Conservation (phyloP, 1,284 basidiomycete genomes). For the Phylloporus sp. region DNA sequence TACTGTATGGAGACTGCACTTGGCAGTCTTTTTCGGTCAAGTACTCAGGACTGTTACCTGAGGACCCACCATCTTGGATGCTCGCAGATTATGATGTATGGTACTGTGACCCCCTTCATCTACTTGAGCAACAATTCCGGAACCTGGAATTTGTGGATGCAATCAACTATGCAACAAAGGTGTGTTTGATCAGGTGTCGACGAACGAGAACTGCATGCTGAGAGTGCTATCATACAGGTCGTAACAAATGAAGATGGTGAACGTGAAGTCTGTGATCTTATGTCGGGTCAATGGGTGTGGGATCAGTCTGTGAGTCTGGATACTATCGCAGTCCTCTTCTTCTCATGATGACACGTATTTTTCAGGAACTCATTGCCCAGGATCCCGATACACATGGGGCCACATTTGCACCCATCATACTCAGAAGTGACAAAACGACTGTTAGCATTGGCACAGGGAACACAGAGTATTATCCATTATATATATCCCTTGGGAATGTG, state of each 20-base stretch:
- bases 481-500: neutral
- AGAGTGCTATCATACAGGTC: neutral
- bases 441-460: neutral
- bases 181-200: neutral
- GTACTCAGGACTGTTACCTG: conserved; percentile 2
- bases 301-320: neutral
- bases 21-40: conserved; percentile 7
- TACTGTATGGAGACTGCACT: neutral
- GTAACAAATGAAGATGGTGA: neutral
- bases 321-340: neutral
- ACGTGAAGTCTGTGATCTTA: conserved; percentile 2
- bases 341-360: neutral
- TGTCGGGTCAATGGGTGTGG: conserved; percentile 10
- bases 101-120: neutral
- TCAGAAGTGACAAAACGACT: neutral
- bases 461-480: neutral
- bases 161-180: conserved; percentile 3
- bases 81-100: conserved; percentile 3
- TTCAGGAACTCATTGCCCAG: neutral
- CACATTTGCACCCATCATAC: neutral
- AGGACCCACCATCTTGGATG: conserved; percentile 6
- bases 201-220: too few species aligned
- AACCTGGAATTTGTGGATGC: neutral
- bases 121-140: neutral
- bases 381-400: neutral